phyloP scores from a whole-genome alignment of 1,284 basidiomycete genomes.

The Trametes pubescens region DNA sequence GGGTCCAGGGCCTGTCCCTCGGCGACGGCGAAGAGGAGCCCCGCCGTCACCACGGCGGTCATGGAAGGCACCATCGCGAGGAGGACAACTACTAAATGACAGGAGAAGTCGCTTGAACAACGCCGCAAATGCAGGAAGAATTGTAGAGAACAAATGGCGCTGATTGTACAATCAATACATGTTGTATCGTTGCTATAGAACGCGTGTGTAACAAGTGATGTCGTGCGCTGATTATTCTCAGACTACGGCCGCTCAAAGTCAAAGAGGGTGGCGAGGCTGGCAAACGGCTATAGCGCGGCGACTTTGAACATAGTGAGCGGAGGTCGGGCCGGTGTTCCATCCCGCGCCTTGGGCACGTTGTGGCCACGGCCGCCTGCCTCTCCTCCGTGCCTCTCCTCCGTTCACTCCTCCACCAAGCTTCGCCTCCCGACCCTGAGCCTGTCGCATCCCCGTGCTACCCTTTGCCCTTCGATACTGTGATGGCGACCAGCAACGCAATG shows the following conservation, averaged over 20 bases:
- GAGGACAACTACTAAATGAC: conserved; percentile 20
- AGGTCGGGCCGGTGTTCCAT: neutral
- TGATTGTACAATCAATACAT: neutral
- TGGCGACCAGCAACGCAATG: neutral
- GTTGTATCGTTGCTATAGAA: neutral
- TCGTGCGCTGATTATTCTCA: too few relatives aligned
- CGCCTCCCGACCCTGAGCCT: neutral
- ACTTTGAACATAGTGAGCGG: neutral
- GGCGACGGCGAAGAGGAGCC: conserved; percentile 31
- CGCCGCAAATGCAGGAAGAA: neutral
- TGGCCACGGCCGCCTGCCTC: neutral
- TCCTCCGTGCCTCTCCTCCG: neutral
- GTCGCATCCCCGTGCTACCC: neutral
- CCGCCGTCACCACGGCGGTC: conserved; percentile 28
- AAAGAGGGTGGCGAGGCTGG: too few relatives aligned
- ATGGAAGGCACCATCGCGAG: conserved; percentile 20
- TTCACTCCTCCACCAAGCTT: neutral
- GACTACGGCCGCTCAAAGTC: too few relatives aligned
- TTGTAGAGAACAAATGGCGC: neutral
- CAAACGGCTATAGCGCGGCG: too few relatives aligned
- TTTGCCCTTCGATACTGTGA: neutral
- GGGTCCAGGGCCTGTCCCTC: conserved; percentile 38
- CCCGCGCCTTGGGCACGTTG: conserved; percentile 1
- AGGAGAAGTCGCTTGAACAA: neutral
- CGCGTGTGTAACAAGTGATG: too few relatives aligned